Conservation (phyloP, 2,329 filamentous ascomycete genomes). For the Sporothrix dimorphospora region DNA sequence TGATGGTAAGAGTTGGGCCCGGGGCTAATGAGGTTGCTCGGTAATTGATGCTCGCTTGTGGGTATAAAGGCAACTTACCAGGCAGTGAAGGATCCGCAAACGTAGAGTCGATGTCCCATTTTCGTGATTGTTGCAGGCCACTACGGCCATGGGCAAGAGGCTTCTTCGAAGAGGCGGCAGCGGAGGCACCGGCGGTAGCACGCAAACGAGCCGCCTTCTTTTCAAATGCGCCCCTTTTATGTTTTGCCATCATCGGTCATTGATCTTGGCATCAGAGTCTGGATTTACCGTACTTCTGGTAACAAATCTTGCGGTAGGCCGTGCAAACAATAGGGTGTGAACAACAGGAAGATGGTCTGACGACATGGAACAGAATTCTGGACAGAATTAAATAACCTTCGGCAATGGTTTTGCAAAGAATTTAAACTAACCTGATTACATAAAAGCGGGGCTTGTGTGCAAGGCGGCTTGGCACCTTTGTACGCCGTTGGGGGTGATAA, state of each 20-base stretch:
- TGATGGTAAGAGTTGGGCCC: background rate
- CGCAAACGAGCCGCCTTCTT: conserved; percentile 27
- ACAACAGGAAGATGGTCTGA: background rate
- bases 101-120: background rate
- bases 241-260: conserved; percentile 33
- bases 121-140: background rate
- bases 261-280: background rate
- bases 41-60: no score
- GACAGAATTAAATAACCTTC: no score
- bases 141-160: background rate
- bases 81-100: background rate
- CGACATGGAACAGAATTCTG: background rate
- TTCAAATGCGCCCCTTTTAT: conserved; percentile 33
- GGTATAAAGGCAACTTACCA: background rate
- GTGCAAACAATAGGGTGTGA: background rate
- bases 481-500: background rate
- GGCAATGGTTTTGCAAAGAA: background rate
- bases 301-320: background rate
- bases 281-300: background rate
- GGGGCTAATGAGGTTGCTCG: no score
- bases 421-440: background rate
- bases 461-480: no score
- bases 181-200: background rate
- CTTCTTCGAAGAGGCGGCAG: background rate
- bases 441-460: background rate